Percentiles rank a stretch among this genome's conserved stretches.
These are phyloP conservation scores for Viola odorata DNA, from an alignment of 345 rosid genomes.

Conservation along the genomic window DNA sequence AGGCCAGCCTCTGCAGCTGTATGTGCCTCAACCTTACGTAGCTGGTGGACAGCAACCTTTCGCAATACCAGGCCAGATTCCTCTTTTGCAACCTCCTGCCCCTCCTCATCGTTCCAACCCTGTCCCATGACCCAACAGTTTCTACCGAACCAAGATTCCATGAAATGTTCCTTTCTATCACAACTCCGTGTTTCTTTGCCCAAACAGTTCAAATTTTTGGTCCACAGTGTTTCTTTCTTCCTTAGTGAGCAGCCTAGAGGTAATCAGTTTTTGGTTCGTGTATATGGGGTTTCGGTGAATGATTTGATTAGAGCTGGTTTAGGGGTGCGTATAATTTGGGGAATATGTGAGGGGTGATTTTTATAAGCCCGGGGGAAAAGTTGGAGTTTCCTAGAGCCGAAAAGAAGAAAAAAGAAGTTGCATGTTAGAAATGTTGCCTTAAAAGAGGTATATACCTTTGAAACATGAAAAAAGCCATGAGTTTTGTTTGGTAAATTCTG, in stretches of 20 bases:
- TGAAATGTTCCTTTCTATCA: constrained; percentile 14
- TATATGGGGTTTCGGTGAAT: neutral
- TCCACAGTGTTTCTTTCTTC: constrained; percentile 8
- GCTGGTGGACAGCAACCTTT: constrained; percentile 39
- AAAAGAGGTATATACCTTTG: too few relatives aligned
- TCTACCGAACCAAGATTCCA: constrained; percentile 37
- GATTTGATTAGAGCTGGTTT: neutral
- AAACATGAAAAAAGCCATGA: too few relatives aligned
- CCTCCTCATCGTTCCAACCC: constrained; percentile 28
- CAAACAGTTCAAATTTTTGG: constrained; percentile 21
- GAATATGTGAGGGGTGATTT: neutral
- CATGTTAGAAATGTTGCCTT: too few relatives aligned
- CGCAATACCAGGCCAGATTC: constrained; percentile 33
- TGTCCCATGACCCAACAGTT: constrained; percentile 37
- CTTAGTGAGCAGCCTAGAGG: neutral
- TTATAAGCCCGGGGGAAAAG: neutral
- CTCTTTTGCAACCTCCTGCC: constrained; percentile 41
- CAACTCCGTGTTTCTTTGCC: constrained; percentile 10
- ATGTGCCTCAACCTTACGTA: constrained; percentile 39
- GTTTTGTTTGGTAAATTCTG: too few relatives aligned
- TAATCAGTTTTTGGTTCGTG: too few relatives aligned
- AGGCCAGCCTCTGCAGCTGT: constrained; percentile 36
- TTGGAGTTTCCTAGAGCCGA: too few relatives aligned
- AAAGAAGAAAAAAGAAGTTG: too few relatives aligned
- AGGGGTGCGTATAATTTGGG: neutral